phyloP scores from a whole-genome alignment of 176 grass and related monocot species.

The Urochloa ruziziensis region DNA sequence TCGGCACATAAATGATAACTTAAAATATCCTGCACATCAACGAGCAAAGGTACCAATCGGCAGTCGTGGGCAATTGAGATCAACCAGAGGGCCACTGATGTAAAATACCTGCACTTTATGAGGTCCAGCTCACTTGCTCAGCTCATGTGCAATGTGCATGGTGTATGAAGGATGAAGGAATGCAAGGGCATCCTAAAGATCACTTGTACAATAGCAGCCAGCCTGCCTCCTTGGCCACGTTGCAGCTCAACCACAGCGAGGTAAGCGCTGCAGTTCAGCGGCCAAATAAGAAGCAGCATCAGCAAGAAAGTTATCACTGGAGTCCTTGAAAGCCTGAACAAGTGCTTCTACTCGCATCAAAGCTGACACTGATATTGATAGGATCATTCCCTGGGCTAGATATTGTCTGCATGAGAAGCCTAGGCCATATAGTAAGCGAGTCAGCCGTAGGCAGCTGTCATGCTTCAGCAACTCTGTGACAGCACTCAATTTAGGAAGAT shows the following conservation, averaged over 20 bases:
- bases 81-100: slow-evolving; percentile 8
- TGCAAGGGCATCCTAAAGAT: slow-evolving; percentile 6
- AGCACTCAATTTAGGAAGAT: slow-evolving; percentile 63
- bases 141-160: slow-evolving; percentile 20
- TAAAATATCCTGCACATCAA: slow-evolving; percentile 18
- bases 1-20: not conserved
- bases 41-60: not conserved
- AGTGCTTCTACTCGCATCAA: slow-evolving; percentile 72
- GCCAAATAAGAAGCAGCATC: slow-evolving; percentile 63
- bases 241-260: slow-evolving; percentile 64
- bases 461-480: slow-evolving; percentile 64
- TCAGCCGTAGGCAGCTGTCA: slow-evolving; percentile 37
- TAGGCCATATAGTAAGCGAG: slow-evolving; percentile 77
- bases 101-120: not conserved
- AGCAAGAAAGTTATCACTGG: slow-evolving; percentile 51
- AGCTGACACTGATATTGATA: slow-evolving; percentile 72
- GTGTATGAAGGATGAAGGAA: not conserved
- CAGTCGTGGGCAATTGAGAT: not conserved
- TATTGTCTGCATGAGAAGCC: slow-evolving; percentile 88
- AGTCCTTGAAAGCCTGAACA: slow-evolving; percentile 61
- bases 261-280: slow-evolving; percentile 71
- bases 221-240: not conserved
- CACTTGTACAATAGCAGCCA: not conserved
- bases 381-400: slow-evolving; percentile 83
- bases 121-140: not conserved